Evolutionary conservation across 2,329 filamentous ascomycete genomes (phyloP).

Genomic region (Ceratocystis cubensis): DNA sequence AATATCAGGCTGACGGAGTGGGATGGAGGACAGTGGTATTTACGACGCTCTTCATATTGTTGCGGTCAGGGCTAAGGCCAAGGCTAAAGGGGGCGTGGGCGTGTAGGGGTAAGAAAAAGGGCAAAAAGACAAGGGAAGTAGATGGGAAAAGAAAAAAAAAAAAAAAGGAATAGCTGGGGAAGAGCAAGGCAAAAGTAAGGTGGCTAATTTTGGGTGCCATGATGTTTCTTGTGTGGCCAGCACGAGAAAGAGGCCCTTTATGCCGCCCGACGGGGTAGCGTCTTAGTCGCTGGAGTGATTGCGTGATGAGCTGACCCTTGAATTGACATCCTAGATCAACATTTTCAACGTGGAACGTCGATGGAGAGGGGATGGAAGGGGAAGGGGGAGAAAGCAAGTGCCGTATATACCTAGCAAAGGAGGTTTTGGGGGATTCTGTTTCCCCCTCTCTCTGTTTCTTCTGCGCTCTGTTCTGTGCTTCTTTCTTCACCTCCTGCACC

Average conservation of each 20-base stretch:
- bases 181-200: neutral
- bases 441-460: neutral
- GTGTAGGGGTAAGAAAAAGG: neutral
- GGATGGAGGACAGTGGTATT: neutral
- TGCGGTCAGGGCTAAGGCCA: neutral
- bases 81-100: neutral
- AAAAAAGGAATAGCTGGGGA: neutral
- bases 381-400: neutral
- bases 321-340: neutral
- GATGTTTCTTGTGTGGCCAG: neutral
- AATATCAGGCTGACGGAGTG: neutral
- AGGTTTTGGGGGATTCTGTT: neutral
- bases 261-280: neutral
- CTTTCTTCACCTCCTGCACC: neutral
- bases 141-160: too few species aligned
- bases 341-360: neutral
- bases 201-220: neutral
- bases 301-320: neutral
- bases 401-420: neutral
- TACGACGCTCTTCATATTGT: neutral
- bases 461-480: too few species aligned
- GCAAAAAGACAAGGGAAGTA: neutral
- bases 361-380: neutral
- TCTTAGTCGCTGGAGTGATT: neutral
- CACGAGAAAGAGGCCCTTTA: neutral